Percentiles rank a stretch among this genome's conserved stretches.
phyloP scores from a whole-genome alignment of 2,329 filamentous ascomycete species.

The Catunica adiposa region DNA sequence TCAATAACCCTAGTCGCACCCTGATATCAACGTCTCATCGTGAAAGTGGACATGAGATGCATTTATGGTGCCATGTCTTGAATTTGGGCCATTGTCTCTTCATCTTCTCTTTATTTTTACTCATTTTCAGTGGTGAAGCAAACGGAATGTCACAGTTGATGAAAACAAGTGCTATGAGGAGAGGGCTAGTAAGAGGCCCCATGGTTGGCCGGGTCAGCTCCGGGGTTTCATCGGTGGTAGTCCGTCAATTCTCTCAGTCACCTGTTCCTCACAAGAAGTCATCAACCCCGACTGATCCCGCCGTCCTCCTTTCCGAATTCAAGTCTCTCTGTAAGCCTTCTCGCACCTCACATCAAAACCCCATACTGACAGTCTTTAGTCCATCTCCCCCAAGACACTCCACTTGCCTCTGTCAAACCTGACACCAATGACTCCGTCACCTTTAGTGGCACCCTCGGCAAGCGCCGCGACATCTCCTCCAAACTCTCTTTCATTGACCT shows the following conservation, averaged over 20 bases:
- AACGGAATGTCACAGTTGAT: neutral
- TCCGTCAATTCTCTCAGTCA: neutral
- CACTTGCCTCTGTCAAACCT: constrained; percentile 6
- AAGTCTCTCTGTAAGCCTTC: too few species aligned
- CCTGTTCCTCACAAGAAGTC: neutral
- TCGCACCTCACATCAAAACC: too few species aligned
- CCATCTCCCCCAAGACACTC: constrained; percentile 7
- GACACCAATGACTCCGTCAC: constrained; percentile 11
- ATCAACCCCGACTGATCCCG: neutral
- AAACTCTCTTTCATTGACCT: constrained; percentile 54
- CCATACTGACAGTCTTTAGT: constrained; percentile 6
- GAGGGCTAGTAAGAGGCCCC: neutral
- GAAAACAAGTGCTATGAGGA: neutral
- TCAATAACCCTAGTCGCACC: constrained; percentile 5
- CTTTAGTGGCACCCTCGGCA: constrained; percentile 56
- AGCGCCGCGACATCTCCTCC: constrained; percentile 49
- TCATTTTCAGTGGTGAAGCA: too few species aligned
- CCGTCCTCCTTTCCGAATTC: neutral
- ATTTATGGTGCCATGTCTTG: too few species aligned
- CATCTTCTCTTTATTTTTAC: too few species aligned
- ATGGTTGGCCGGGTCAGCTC: neutral
- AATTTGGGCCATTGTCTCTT: too few species aligned
- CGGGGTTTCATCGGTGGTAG: neutral
- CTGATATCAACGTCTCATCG: neutral
- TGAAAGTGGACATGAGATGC: neutral